phyloP scores from a whole-genome alignment of 805 yeast species.

The Aciculoconidium aculeatum region DNA sequence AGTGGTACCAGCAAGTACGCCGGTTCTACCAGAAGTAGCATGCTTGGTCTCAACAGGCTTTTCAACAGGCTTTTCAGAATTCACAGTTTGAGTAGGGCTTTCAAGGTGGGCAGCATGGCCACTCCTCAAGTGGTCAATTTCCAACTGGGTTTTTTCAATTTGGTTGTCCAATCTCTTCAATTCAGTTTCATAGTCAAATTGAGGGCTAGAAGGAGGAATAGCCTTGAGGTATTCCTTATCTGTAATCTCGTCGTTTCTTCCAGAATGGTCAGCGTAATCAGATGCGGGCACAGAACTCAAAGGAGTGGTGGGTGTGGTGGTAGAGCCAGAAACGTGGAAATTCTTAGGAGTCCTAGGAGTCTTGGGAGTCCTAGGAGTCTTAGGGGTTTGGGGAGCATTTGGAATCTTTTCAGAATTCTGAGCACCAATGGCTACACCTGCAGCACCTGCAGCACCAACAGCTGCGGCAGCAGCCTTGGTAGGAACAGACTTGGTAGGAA shows the following conservation, averaged over 20 bases:
- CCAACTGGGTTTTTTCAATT: constrained; percentile 20
- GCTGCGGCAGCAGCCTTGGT: constrained; percentile 13
- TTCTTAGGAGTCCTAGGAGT: not conserved
- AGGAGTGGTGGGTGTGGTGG: constrained; percentile 1
- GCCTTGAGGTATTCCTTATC: not conserved
- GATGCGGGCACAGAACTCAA: constrained; percentile 5
- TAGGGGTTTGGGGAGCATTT: constrained; percentile 1
- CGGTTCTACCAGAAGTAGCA: no score
- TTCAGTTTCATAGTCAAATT: constrained; percentile 19
- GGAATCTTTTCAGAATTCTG: not conserved
- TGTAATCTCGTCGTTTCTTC: no score
- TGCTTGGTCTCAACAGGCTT: constrained; percentile 1
- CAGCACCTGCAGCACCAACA: constrained; percentile 12
- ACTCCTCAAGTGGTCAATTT: constrained; percentile 13
- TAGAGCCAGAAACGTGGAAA: constrained; percentile 1
- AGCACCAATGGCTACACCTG: constrained; percentile 9
- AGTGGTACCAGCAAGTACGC: constrained; percentile 6
- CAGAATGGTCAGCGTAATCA: not conserved
- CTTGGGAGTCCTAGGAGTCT: constrained; percentile 6
- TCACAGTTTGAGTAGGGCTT: no score
- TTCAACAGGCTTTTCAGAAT: no score
- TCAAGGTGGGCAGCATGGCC: no score
- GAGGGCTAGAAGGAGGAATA: constrained; percentile 10
- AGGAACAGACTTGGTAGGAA: no score
- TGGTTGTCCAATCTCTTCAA: constrained; percentile 18